Percentiles rank a stretch among this genome's conserved stretches.
These are phyloP conservation scores for Carex littledalei DNA, from an alignment of 176 grass and related monocot species.

Conservation along the genomic window DNA sequence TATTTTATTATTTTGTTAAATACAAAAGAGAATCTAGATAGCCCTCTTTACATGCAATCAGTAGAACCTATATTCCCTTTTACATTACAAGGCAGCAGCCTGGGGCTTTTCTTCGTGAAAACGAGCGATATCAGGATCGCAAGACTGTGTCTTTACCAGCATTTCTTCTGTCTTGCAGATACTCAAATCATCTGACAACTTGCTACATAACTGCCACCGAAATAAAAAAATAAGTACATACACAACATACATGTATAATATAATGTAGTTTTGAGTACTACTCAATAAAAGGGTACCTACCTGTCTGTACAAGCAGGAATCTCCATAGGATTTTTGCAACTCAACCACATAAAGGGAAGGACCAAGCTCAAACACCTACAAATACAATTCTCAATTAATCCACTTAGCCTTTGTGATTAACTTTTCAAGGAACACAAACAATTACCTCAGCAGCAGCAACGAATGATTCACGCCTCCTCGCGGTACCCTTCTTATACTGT, in stretches of 20 bases:
- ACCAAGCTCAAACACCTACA: constrained; percentile 77
- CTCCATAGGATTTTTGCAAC: constrained; percentile 63
- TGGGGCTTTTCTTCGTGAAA: constrained; percentile 31
- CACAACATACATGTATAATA: background rate
- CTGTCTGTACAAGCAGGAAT: constrained; percentile 60
- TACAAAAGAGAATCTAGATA: background rate
- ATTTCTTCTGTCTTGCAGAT: constrained; percentile 40
- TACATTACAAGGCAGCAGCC: background rate
- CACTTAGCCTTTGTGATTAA: background rate
- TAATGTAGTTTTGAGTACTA: background rate
- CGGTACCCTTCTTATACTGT: constrained; percentile 16
- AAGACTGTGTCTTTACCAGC: background rate
- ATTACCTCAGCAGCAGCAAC: constrained; percentile 49
- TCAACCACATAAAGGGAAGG: constrained; percentile 68
- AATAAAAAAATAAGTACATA: background rate
- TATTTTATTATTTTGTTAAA: background rate
- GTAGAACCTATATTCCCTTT: background rate
- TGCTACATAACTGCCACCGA: constrained; percentile 51
- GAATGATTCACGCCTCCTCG: constrained; percentile 32
- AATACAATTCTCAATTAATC: background rate
- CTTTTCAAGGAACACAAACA: background rate
- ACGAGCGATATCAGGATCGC: background rate
- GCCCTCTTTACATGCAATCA: background rate
- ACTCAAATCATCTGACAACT: constrained; percentile 48
- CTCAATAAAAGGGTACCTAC: constrained; percentile 21